phyloP scores from a whole-genome alignment of 257 asterid genomes.

The Scutellaria barbata region DNA sequence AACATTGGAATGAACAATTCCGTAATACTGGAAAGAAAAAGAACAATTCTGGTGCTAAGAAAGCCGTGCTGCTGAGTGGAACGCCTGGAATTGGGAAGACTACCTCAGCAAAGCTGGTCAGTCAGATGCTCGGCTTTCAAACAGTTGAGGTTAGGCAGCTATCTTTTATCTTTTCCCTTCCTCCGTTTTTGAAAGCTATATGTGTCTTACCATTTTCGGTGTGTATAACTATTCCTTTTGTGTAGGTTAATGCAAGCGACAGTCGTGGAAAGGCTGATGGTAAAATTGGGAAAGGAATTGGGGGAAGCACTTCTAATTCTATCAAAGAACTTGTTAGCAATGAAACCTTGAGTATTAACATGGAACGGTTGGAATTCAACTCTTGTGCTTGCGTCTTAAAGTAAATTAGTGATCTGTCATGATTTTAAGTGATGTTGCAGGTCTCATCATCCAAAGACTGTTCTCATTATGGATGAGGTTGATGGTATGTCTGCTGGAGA shows the following conservation, averaged over 20 bases:
- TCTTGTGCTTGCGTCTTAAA: slow-evolving; percentile 21
- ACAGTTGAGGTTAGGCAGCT: slow-evolving; percentile 73
- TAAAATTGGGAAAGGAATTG: slow-evolving; percentile 87
- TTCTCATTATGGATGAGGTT: slow-evolving; percentile 98
- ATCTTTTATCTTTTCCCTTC: slow-evolving; percentile 17
- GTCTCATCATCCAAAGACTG: slow-evolving; percentile 69
- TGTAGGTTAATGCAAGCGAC: slow-evolving; percentile 98
- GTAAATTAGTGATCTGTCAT: slow-evolving; percentile 23
- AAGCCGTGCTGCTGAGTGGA: slow-evolving; percentile 89
- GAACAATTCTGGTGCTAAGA: slow-evolving; percentile 82
- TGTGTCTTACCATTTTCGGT: not conserved
- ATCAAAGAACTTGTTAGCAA: slow-evolving; percentile 90
- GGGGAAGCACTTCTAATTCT: slow-evolving; percentile 94
- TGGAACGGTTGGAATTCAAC: slow-evolving; percentile 64
- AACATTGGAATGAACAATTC: slow-evolving; percentile 75
- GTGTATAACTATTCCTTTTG: slow-evolving; percentile 27
- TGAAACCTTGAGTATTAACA: slow-evolving; percentile 60
- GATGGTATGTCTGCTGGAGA: slow-evolving; percentile 99
- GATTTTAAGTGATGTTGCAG: slow-evolving; percentile 53
- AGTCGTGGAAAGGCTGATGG: slow-evolving; percentile 98
- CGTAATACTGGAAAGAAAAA: slow-evolving; percentile 75
- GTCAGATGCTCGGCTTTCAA: slow-evolving; percentile 93
- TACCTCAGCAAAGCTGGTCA: slow-evolving; percentile 85
- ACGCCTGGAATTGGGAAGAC: slow-evolving; percentile 99
- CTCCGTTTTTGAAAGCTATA: slow-evolving; percentile 4